Evolutionary conservation across 78 protist species (phyloP).

Genomic region (Paulinella micropora): DNA sequence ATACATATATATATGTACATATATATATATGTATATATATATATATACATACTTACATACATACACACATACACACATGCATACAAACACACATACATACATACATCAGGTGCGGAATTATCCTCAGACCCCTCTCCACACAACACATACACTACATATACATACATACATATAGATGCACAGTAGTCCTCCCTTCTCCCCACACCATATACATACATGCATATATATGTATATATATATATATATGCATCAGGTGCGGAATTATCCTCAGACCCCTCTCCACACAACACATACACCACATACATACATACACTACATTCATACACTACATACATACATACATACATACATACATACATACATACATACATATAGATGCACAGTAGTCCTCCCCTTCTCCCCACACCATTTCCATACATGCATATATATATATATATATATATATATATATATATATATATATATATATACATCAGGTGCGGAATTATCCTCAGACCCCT

Average conservation of each 20-base stretch:
- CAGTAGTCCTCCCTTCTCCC: neutral
- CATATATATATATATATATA: neutral
- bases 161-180: neutral
- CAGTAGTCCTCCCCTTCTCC: neutral
- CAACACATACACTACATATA: neutral
- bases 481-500: neutral
- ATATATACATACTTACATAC: neutral
- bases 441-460: neutral
- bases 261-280: neutral
- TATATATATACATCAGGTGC: neutral
- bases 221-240: neutral
- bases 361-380: neutral
- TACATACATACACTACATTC: no score
- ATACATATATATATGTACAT: neutral
- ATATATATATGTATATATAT: neutral
- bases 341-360: no score
- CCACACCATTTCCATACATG: neutral
- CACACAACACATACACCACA: neutral
- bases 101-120: neutral
- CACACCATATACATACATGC: neutral
- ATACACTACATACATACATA: no score
- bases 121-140: neutral
- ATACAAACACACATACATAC: neutral
- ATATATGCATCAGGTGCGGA: neutral
- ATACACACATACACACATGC: neutral